These are phyloP conservation scores for Tulasnella sp. DNA, from an alignment of 768 basidiomycete genomes.

Conservation along the genomic window DNA sequence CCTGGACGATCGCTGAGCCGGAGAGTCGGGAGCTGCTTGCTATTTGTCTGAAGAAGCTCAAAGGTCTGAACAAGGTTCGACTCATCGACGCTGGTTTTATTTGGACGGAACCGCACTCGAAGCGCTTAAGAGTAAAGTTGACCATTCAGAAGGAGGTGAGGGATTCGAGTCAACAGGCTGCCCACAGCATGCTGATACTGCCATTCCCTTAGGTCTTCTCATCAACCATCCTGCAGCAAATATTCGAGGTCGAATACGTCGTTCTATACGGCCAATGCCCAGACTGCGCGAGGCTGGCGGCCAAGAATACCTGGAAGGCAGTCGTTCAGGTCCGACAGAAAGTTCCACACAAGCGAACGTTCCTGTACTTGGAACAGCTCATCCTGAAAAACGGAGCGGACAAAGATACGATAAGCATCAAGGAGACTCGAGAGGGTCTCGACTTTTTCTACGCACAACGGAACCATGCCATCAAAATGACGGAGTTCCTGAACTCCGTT, in stretches of 20 bases:
- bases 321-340: conserved; percentile 99
- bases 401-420: conserved; percentile 90
- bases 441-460: conserved; percentile 95
- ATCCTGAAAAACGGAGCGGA: conserved; percentile 96
- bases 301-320: conserved; percentile 99
- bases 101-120: conserved; percentile 99
- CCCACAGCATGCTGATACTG: not conserved
- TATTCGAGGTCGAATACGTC: conserved; percentile 94
- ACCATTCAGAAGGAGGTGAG: conserved; percentile 97
- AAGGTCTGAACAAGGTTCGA: conserved; percentile 88
- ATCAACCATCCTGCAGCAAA: conserved; percentile 92
- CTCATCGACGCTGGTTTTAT: conserved; percentile 98
- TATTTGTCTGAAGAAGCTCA: conserved; percentile 91
- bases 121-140: conserved; percentile 84
- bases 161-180: not conserved
- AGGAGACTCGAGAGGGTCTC: conserved; percentile 89
- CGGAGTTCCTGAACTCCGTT: conserved; percentile 82
- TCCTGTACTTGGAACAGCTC: conserved; percentile 93
- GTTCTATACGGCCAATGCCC: conserved; percentile 94
- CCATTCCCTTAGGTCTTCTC: conserved; percentile 64
- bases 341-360: conserved; percentile 96
- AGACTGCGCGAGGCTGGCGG: conserved; percentile 87
- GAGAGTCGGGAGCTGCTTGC: conserved; percentile 93
- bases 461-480: conserved; percentile 93
- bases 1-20: conserved; percentile 80